Evolutionary conservation across 805 yeast species (phyloP), one percentile per base, ranked within the genome.

Genomic region (Candida caryicola): DNA sequence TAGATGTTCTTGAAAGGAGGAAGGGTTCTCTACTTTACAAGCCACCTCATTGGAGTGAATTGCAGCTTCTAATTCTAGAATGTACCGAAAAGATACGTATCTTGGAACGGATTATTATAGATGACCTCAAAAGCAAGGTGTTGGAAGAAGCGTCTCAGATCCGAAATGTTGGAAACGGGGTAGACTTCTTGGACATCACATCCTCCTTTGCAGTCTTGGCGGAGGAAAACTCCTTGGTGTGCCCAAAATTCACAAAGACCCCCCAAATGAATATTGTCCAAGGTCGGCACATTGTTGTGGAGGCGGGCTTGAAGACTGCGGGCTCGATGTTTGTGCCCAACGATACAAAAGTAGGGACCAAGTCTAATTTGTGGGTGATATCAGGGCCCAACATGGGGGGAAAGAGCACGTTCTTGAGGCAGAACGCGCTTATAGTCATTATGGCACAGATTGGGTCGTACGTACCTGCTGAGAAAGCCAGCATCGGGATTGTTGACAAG

Each of bases 221-320:
- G 0, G 55, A 60, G n/a, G 95, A 87, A 47, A 76, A 74, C 43
- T 64, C 75, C 23, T 69, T 89, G 33, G 79, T 74, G 0, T 64
- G 86, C 37, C 99, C 99, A 0, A 63, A 49, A 7, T 62, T 91
- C 16, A 73, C 74, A 23, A 60, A 73, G 2, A 64, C 76, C 2
- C 64, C 70, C 0, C 62, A 55, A 14, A 64, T 83, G 4, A 64
- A 72, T 0, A 74, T 89, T 7, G 52, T 53, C 1, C 74, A 69
- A 1, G 98, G 98, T 0, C 68, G 96, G 21, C 98, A 93, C 58
- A 54, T 86, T 10, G 89, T 88, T 12, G 98, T 91, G 2, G 97
- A 91, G 53, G 76, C 80, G 23, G 86, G 87, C 1, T 63, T 85
- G 38, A 70, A 64, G 32, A 56, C 64, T 1, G 62, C 64, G 17